phyloP scores from a whole-genome alignment of 1,284 basidiomycete species.

The Boletellus dicymbophilus region DNA sequence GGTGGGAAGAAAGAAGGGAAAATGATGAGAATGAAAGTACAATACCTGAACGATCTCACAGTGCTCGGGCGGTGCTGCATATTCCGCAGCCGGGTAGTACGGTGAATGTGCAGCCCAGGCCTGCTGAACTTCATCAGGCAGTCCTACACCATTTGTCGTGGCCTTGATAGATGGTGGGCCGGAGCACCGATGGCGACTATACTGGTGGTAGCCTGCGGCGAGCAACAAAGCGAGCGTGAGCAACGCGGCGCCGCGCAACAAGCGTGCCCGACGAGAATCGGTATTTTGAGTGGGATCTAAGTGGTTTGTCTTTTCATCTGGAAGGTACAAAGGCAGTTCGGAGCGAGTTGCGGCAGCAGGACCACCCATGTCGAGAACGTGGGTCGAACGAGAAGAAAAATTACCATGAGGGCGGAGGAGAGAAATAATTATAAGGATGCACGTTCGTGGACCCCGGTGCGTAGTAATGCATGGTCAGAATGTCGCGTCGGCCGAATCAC shows the following conservation, averaged over 20 bases:
- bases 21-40: neutral
- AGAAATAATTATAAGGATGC: slow-evolving; percentile 19
- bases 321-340: slow-evolving; percentile 9
- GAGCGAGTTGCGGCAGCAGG: neutral
- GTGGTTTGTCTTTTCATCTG: slow-evolving; percentile 6
- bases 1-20: neutral
- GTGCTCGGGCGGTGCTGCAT: slow-evolving; percentile 44
- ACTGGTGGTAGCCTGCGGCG: slow-evolving; percentile 13
- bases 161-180: neutral
- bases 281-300: neutral
- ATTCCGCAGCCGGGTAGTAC: slow-evolving; percentile 51
- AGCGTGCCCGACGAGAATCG: slow-evolving; percentile 3
- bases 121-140: slow-evolving; percentile 30
- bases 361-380: slow-evolving; percentile 5
- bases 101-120: slow-evolving; percentile 65
- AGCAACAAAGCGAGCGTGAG: slow-evolving; percentile 20
- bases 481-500: slow-evolving; percentile 1
- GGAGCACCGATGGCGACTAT: slow-evolving; percentile 4
- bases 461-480: slow-evolving; percentile 8
- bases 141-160: neutral
- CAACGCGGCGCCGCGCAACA: slow-evolving; percentile 6
- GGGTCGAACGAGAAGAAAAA: slow-evolving; percentile 6
- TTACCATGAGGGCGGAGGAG: neutral
- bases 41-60: slow-evolving; percentile 61
- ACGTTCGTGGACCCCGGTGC: slow-evolving; percentile 25